Evolutionary conservation across 768 basidiomycete species (phyloP).

Genomic region (Lentinula aciculospora): DNA sequence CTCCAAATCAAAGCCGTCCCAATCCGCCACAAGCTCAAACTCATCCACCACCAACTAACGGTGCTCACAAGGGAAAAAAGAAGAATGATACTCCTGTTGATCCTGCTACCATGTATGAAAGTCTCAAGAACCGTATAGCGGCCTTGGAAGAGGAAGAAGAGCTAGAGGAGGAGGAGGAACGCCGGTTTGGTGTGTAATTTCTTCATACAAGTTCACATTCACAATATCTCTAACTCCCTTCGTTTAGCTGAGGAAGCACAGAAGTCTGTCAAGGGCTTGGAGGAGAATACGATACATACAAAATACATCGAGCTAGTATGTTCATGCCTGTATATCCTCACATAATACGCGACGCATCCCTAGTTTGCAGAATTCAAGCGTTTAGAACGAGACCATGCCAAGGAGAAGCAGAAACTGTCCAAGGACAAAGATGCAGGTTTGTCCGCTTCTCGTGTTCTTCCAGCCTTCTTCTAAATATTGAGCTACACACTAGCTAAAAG

Average conservation of each 20-base stretch:
- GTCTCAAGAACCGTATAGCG: slow-evolving; percentile 82
- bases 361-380: slow-evolving; percentile 89
- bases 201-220: neutral
- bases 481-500: slow-evolving; percentile 55
- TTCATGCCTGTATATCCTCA: neutral
- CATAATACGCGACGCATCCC: slow-evolving; percentile 10
- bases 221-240: slow-evolving; percentile 14
- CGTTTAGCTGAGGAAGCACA: slow-evolving; percentile 79
- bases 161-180: slow-evolving; percentile 83
- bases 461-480: slow-evolving; percentile 9
- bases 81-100: slow-evolving; percentile 70
- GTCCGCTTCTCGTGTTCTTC: slow-evolving; percentile 9
- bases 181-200: slow-evolving; percentile 56
- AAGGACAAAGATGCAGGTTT: slow-evolving; percentile 90
- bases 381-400: slow-evolving; percentile 82
- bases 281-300: slow-evolving; percentile 75
- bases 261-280: slow-evolving; percentile 77
- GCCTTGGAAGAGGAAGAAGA: slow-evolving; percentile 86
- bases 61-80: slow-evolving; percentile 59
- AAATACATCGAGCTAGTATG: slow-evolving; percentile 87
- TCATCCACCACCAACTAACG: slow-evolving; percentile 34
- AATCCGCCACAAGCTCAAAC: slow-evolving; percentile 22
- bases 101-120: slow-evolving; percentile 84
- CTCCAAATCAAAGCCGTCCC: slow-evolving; percentile 37
- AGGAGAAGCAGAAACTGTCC: slow-evolving; percentile 85